Conservation (phyloP, 805 yeast species). For the Ogataea ramenticola region DNA sequence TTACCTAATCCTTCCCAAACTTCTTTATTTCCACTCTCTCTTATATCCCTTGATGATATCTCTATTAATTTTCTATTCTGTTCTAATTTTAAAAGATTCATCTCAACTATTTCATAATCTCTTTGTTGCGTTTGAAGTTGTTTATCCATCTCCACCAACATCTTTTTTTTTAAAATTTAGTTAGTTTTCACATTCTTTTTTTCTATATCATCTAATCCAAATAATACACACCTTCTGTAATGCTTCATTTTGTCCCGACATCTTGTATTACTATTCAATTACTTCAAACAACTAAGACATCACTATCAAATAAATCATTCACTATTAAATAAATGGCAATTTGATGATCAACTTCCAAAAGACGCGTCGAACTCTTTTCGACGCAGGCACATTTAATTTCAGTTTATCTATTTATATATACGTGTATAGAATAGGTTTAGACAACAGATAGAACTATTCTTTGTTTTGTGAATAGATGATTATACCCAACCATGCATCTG, state of each 20-base stretch:
- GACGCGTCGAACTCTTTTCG: no score
- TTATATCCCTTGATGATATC: slow-evolving; percentile 51
- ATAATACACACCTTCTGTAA: slow-evolving; percentile 25
- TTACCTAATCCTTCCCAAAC: slow-evolving; percentile 89
- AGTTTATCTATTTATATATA: slow-evolving; percentile 6
- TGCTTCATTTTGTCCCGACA: slow-evolving; percentile 39
- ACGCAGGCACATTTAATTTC: no score
- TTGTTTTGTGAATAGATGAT: no score
- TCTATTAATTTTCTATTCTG: slow-evolving; percentile 47
- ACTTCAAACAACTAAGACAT: no score
- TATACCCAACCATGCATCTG: slow-evolving; percentile 12
- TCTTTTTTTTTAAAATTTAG: slow-evolving; percentile 25
- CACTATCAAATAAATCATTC: no score
- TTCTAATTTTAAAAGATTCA: slow-evolving; percentile 41
- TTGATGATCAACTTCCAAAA: no score
- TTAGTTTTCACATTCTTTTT: background rate
- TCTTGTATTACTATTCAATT: no score
- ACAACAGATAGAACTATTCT: no score
- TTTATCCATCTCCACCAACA: slow-evolving; percentile 59
- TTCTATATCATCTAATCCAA: background rate
- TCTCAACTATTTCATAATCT: slow-evolving; percentile 48
- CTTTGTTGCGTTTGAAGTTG: slow-evolving; percentile 53
- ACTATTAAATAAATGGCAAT: no score
- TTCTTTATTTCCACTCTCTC: slow-evolving; percentile 31
- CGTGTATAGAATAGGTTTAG: no score